Evolutionary conservation across 257 asterid genomes (phyloP), one percentile per base, ranked within the genome.

Genomic region (Forsythia viridissima): DNA sequence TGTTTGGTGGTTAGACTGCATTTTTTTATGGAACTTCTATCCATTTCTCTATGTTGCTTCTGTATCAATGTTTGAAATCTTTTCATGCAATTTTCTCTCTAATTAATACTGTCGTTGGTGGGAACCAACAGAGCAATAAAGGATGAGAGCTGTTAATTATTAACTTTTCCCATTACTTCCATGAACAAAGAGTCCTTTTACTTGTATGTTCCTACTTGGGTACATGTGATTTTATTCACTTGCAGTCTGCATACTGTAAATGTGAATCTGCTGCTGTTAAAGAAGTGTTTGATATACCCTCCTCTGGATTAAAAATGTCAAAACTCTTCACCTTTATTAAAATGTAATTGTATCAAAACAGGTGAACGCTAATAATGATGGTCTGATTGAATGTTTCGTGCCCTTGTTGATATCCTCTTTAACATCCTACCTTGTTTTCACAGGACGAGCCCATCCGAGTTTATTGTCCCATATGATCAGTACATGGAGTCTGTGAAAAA

Each of bases 381-480:
- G 61, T 44, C 24, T 24, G 38, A 6, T 55, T 79, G 73, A 73
- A 21, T 76, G 36, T 61, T 80, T 51, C 70, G 39, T 21, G 34
- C 43, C 36, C 1, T 30, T 30, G 34, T 30, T 30, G 34, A 30
- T 30, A 30, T 30, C 34, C 34, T 30, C 34, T 1, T 30, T 68
- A 18, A 18, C 72, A 6, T 18, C 10, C 73, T 72, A 52, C 75
- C n/a, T 69, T 43, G 72, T 3, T 73, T 48, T 72, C 76, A 44
- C 90, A 93, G 99, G 89, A 92, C 97, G 57, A 93, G 98, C 83
- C 98, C 99, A 20, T 88, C 98, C 21, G 98, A 92, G 80, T 95
- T 95, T 73, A 90, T 95, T 76, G 90, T 95, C 81, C 94, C 98
- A 3, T 88, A 86, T 66, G 98, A 95, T 78, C 93, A 91, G 83